These are phyloP conservation scores for Thermothelomyces thermophilus DNA, from an alignment of 2,329 filamentous ascomycete genomes.

Conservation along the genomic window DNA sequence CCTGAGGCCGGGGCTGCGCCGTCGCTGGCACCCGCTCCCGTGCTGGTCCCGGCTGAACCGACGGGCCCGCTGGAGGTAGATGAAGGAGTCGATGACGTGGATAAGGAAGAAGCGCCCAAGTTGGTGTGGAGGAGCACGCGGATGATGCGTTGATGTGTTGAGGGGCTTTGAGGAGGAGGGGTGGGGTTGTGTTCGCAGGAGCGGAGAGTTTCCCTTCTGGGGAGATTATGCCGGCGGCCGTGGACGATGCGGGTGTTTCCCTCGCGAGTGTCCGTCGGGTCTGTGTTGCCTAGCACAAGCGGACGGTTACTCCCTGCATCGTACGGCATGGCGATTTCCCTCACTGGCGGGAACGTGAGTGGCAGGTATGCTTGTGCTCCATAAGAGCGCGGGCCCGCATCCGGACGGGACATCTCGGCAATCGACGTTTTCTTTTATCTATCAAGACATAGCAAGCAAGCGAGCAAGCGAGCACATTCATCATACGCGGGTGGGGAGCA, in stretches of 20 bases:
- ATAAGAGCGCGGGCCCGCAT: no score
- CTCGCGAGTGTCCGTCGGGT: background rate
- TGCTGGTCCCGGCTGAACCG: background rate
- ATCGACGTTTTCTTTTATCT: no score
- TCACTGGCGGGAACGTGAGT: no score
- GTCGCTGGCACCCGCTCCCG: background rate
- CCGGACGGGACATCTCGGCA: no score
- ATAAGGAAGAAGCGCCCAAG: conserved; percentile 29
- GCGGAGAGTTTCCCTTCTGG: no score
- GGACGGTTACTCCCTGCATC: background rate
- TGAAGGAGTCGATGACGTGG: conserved; percentile 37
- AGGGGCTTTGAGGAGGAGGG: no score
- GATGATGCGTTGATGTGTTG: conserved; percentile 22
- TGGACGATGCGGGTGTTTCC: background rate
- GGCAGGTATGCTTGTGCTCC: background rate
- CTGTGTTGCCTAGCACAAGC: conserved; percentile 1
- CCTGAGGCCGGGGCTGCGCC: background rate
- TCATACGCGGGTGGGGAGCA: background rate
- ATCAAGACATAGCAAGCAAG: conserved; percentile 4
- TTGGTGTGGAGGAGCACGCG: conserved; percentile 39
- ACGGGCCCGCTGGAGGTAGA: conserved; percentile 32
- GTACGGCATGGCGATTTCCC: background rate
- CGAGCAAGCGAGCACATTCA: conserved; percentile 6
- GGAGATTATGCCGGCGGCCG: conserved; percentile 4
- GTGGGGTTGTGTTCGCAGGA: no score